A percentile compares a stretch with the other conserved stretches of the same genome.
phyloP scores from a whole-genome alignment of 2,329 filamentous ascomycete species.

The Colletotrichum sp. region DNA sequence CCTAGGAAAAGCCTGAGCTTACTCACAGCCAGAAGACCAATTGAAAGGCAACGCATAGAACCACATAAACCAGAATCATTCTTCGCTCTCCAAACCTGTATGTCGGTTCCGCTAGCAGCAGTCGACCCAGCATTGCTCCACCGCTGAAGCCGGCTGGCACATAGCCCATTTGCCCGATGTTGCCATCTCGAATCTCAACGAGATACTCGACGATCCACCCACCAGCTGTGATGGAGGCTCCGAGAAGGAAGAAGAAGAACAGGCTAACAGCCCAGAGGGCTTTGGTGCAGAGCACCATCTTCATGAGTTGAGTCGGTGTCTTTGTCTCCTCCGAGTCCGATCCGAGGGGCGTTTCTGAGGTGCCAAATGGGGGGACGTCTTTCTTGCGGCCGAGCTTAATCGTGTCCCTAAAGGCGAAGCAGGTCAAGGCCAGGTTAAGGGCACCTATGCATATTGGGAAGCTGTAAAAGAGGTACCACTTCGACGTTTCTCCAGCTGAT shows the following conservation, averaged over 20 bases:
- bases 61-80: constrained; percentile 61
- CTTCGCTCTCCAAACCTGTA: constrained; percentile 61
- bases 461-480: constrained; percentile 62
- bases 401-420: constrained; percentile 54
- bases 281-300: constrained; percentile 45
- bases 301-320: constrained; percentile 46
- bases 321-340: constrained; percentile 7
- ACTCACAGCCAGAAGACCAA: constrained; percentile 64
- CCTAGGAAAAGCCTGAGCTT: rapidly evolving
- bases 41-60: constrained; percentile 57
- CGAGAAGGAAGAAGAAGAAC: constrained; percentile 70
- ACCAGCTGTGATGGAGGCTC: constrained; percentile 56
- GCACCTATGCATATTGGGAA: constrained; percentile 58
- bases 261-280: constrained; percentile 63
- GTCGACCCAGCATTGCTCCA: constrained; percentile 59
- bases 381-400: constrained; percentile 30
- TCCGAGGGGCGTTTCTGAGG: constrained; percentile 24
- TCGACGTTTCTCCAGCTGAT: constrained; percentile 32
- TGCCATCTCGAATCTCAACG: constrained; percentile 61
- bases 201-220: constrained; percentile 72
- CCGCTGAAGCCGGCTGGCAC: constrained; percentile 66
- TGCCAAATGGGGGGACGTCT: not conserved
- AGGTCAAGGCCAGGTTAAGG: constrained; percentile 52
- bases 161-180: constrained; percentile 63
- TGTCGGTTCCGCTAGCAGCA: constrained; percentile 63